Evolutionary conservation across 179 eudicot species (phyloP).

Genomic region (Vitellaria paradoxa): DNA sequence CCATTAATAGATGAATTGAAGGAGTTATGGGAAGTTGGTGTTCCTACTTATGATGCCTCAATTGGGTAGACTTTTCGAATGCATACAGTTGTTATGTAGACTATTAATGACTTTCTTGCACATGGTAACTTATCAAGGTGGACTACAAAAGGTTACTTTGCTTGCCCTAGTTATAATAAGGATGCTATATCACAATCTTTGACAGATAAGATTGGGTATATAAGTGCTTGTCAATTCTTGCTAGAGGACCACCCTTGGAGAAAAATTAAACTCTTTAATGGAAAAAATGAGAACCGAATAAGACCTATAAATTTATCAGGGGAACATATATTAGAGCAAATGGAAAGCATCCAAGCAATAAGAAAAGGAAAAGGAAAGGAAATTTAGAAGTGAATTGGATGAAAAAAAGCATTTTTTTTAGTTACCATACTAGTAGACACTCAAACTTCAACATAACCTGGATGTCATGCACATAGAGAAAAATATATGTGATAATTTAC

Average conservation of each 20-base stretch:
- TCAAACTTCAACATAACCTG: slow-evolving; percentile 3
- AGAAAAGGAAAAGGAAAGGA: not conserved
- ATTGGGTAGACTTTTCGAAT: slow-evolving; percentile 13
- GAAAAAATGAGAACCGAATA: not conserved
- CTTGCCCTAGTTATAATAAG: not conserved
- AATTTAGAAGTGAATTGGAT: slow-evolving; percentile 3
- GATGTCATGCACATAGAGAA: slow-evolving; percentile 8
- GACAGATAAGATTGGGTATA: not conserved
- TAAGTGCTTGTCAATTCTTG: not conserved
- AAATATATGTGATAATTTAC: too few species aligned
- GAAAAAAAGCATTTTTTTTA: slow-evolving; percentile 14
- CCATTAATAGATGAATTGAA: slow-evolving; percentile 30
- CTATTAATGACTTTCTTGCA: slow-evolving; percentile 33
- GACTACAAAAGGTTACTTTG: slow-evolving; percentile 24
- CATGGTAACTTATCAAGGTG: slow-evolving; percentile 27
- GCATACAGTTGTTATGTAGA: slow-evolving; percentile 24
- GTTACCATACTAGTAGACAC: slow-evolving; percentile 1
- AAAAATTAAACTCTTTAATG: not conserved
- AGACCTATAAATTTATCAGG: not conserved
- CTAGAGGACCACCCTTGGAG: slow-evolving; percentile 1
- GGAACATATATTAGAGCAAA: not conserved
- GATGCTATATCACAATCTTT: not conserved
- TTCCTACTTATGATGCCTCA: slow-evolving; percentile 22
- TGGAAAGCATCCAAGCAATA: not conserved
- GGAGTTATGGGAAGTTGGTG: slow-evolving; percentile 19